Evolutionary conservation across 2,329 filamentous ascomycete genomes (phyloP).

Genomic region (Pseudocercospora musae): DNA sequence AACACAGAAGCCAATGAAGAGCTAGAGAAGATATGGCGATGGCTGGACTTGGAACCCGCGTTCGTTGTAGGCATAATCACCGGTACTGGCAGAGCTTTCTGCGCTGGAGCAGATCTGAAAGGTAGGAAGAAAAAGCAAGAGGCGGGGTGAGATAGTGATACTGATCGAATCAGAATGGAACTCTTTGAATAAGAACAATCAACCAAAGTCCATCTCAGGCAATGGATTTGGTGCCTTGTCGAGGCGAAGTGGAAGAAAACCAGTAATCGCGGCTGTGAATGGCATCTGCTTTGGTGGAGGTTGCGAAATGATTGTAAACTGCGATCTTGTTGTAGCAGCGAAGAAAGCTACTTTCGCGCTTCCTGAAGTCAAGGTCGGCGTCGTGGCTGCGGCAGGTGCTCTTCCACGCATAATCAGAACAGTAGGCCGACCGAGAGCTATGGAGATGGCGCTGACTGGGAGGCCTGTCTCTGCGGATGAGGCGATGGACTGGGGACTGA

Average conservation of each 20-base stretch:
- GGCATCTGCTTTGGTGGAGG: slow-evolving; percentile 72
- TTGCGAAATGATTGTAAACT: slow-evolving; percentile 72
- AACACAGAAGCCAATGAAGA: slow-evolving; percentile 33
- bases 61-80: slow-evolving; percentile 36
- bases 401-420: slow-evolving; percentile 63
- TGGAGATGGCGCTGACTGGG: slow-evolving; percentile 65
- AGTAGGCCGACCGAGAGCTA: slow-evolving; percentile 66
- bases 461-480: slow-evolving; percentile 55
- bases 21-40: slow-evolving; percentile 33
- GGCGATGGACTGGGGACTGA: slow-evolving; percentile 63
- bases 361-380: slow-evolving; percentile 69
- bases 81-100: slow-evolving; percentile 37
- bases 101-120: slow-evolving; percentile 38
- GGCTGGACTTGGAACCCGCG: slow-evolving; percentile 34
- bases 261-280: slow-evolving; percentile 72
- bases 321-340: slow-evolving; percentile 65
- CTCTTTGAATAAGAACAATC: slow-evolving; percentile 26
- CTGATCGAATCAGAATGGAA: slow-evolving; percentile 33
- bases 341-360: slow-evolving; percentile 60
- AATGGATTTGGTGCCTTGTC: slow-evolving; percentile 65
- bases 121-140: slow-evolving; percentile 21
- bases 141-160: background rate
- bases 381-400: slow-evolving; percentile 68
- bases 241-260: slow-evolving; percentile 67
- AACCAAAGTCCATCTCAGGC: slow-evolving; percentile 29